Evolutionary conservation across 1,284 basidiomycete species (phyloP).

Genomic region (Puccinia horiana): DNA sequence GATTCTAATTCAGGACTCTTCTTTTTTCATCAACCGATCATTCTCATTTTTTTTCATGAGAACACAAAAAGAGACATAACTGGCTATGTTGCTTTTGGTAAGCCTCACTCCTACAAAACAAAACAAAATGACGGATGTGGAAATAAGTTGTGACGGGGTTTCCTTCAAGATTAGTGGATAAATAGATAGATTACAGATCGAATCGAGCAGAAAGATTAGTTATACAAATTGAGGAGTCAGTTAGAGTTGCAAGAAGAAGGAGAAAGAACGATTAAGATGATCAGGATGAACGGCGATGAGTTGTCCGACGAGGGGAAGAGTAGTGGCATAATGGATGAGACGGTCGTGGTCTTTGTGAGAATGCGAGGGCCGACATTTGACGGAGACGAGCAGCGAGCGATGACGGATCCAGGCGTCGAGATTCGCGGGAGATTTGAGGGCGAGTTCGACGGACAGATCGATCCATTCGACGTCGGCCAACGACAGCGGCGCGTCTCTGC

Average conservation of each 20-base stretch:
- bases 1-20: too few species aligned
- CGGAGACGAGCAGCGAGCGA: not conserved
- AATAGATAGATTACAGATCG: too few species aligned
- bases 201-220: too few species aligned
- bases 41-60: too few species aligned
- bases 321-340: not conserved
- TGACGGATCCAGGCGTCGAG: not conserved
- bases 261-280: not conserved
- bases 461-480: constrained; percentile 34
- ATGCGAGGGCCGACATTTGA: constrained; percentile 15
- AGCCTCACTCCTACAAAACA: too few species aligned
- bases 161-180: too few species aligned
- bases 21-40: too few species aligned
- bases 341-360: not conserved
- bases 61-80: too few species aligned
- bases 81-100: too few species aligned
- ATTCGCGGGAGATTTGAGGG: not conserved
- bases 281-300: not conserved
- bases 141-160: too few species aligned
- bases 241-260: constrained; percentile 31
- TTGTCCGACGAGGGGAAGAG: constrained; percentile 14
- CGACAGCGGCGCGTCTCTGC: not conserved
- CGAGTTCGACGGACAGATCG: not conserved
- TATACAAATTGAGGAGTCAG: too few species aligned
- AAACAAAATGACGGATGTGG: too few species aligned